These are phyloP conservation scores for Dryas alaskensis DNA, from an alignment of 306 rosid species.

Conservation along the genomic window DNA sequence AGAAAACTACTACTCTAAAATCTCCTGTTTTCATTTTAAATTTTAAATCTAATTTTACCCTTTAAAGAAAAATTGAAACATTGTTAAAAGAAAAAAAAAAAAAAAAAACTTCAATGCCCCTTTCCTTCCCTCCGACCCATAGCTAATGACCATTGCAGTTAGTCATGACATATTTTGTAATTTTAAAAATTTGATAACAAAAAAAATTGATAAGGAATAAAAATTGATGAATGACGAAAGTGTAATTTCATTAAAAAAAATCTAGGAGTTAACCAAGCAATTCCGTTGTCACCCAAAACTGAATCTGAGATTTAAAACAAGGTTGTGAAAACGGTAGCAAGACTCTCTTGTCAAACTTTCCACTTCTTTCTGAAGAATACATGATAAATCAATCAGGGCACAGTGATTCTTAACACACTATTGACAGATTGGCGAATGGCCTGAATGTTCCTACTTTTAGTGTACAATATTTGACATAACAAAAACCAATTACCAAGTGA, in stretches of 20 bases:
- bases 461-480: slow-evolving; percentile 31
- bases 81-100: too few species aligned
- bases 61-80: too few species aligned
- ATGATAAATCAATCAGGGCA: background rate
- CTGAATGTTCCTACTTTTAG: slow-evolving; percentile 20
- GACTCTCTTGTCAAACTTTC: background rate
- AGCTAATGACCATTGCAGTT: too few species aligned
- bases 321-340: background rate
- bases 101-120: too few species aligned
- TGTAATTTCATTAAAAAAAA: background rate
- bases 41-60: too few species aligned
- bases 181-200: background rate
- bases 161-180: too few species aligned
- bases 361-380: background rate
- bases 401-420: background rate
- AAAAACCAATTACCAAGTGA: slow-evolving; percentile 11
- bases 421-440: slow-evolving; percentile 10
- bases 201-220: background rate
- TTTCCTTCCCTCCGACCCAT: too few species aligned
- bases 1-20: too few species aligned
- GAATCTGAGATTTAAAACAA: background rate
- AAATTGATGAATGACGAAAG: background rate
- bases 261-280: too few species aligned
- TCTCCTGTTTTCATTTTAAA: too few species aligned
- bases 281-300: background rate